phyloP scores from a whole-genome alignment of 352 stramenopile genomes.

The Phytophthora cryptogea region DNA sequence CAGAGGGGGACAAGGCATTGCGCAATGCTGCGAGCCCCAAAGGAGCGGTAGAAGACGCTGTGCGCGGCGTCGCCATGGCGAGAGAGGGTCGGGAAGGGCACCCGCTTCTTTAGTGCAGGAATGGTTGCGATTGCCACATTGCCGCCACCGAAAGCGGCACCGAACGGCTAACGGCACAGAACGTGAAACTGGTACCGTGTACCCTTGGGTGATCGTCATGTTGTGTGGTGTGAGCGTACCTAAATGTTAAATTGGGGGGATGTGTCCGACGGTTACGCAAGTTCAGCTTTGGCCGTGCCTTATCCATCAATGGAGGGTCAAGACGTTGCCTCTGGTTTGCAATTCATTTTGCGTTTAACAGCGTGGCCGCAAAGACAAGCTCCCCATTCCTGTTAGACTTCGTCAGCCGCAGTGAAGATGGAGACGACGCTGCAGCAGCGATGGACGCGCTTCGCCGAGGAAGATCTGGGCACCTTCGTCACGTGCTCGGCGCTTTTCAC shows the following conservation, averaged over 20 bases:
- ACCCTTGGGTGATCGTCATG: neutral
- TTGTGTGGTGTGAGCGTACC: neutral
- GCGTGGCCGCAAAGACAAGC: constrained; percentile 17
- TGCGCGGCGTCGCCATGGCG: constrained; percentile 15
- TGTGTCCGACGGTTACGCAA: constrained; percentile 19
- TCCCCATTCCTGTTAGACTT: neutral
- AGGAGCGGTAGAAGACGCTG: constrained; percentile 5
- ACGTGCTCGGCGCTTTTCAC: constrained; percentile 37
- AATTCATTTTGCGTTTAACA: constrained; percentile 32
- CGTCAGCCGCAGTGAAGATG: constrained; percentile 11
- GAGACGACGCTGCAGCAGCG: constrained; percentile 38
- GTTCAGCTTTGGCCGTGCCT: constrained; percentile 15
- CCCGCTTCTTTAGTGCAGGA: constrained; percentile 7
- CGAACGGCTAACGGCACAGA: neutral
- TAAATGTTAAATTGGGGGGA: constrained; percentile 10
- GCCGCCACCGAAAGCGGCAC: constrained; percentile 1
- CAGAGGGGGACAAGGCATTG: constrained; percentile 8
- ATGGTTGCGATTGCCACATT: constrained; percentile 14
- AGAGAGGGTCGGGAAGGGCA: constrained; percentile 3
- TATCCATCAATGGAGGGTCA: neutral
- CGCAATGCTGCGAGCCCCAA: constrained; percentile 20
- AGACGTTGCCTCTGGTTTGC: neutral
- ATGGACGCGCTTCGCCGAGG: constrained; percentile 49
- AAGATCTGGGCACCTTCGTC: constrained; percentile 45
- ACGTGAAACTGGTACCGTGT: neutral